Evolutionary conservation across 1,284 basidiomycete species (phyloP).

Genomic region (Schizopora paradoxa): DNA sequence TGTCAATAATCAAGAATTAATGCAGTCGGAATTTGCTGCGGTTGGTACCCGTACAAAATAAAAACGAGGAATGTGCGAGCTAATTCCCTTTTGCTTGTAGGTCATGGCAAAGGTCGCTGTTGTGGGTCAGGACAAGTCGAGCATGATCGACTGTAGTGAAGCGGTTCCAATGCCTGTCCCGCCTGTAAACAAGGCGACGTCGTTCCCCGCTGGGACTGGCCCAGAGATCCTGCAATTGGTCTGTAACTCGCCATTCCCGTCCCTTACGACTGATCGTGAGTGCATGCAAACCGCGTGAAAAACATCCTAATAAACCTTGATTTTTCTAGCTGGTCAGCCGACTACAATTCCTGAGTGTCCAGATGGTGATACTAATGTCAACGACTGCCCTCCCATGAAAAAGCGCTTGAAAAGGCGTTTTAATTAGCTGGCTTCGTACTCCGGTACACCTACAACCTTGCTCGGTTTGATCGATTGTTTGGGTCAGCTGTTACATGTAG

Average conservation of each 20-base stretch:
- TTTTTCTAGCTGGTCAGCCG: conserved; percentile 10
- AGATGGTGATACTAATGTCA: conserved; percentile 11
- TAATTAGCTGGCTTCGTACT: too few relatives aligned
- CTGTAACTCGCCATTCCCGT: conserved; percentile 15
- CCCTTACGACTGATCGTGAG: conserved; percentile 13
- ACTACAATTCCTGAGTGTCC: conserved; percentile 15
- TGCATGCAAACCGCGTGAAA: not conserved
- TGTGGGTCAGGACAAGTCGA: conserved; percentile 25
- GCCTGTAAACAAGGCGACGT: conserved; percentile 2
- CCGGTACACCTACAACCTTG: too few relatives aligned
- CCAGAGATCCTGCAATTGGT: conserved; percentile 10
- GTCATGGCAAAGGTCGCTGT: conserved; percentile 29
- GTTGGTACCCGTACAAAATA: conserved; percentile 29
- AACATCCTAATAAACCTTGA: not conserved
- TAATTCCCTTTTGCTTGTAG: conserved; percentile 13
- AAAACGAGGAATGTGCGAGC: conserved; percentile 15
- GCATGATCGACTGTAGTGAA: conserved; percentile 18
- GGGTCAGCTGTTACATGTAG: too few relatives aligned
- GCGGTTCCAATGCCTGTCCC: conserved; percentile 12
- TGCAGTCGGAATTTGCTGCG: conserved; percentile 30
- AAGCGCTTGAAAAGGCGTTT: too few relatives aligned
- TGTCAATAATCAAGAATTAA: conserved; percentile 30
- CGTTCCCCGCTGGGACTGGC: conserved; percentile 17
- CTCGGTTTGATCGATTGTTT: too few relatives aligned
- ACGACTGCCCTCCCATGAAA: conserved; percentile 16